Base-by-base conservation (phyloP, 2,329 filamentous ascomycete species). In the Mariannaea sp. region DNA sequence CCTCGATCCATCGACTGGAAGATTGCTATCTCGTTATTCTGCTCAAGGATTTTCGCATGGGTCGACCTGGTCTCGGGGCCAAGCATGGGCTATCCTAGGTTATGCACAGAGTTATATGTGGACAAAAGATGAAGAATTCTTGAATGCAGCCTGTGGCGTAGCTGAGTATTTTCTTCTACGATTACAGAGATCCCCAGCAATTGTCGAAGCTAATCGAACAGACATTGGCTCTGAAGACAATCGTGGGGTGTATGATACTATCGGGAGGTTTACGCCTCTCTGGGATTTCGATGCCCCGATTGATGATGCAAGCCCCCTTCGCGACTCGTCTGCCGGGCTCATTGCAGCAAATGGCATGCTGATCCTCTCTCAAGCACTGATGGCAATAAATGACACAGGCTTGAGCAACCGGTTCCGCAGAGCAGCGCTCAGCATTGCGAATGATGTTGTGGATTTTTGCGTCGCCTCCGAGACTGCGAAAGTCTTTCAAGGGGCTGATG, bases 1-100 rank as follows among this genome's bases (percentile, higher is more conserved):
- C 51, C 69, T 81, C 19, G 66, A 74, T 12, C 71, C 75, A 0
- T 41, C 53, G 0, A 76, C 68, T 0, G 77, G 77, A 0, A 55
- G 52, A 2, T 59, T 77, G 1, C 72, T 73, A 53, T 57, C 69
- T 24, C 69, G 70, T 10, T 66, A 73, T 52, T 81, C 78, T 0
- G 74, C 73, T 7, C 78, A 81, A 54, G 79, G 78, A 2, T 75
- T 75, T 60, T 56, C 13, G 7, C 64, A 7, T 71, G 76, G 45
- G 9, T 79, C 75, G 1, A 79, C 76, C 0, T 81, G 78, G 78
- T 67, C 73, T 1, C 69, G 79, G 2, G 78, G 78, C 0, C 78
- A 81, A 53, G 74, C 76, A 0, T 81, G 78, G 78, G 72, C 70
- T 0, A 75, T 80, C 5, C 65, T 79, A 40, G 77, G 78, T 0